Percentiles rank a stretch among this genome's conserved stretches.
Conservation (phyloP, 2,329 filamentous ascomycete genomes). For the Colletotrichum graminicola region DNA sequence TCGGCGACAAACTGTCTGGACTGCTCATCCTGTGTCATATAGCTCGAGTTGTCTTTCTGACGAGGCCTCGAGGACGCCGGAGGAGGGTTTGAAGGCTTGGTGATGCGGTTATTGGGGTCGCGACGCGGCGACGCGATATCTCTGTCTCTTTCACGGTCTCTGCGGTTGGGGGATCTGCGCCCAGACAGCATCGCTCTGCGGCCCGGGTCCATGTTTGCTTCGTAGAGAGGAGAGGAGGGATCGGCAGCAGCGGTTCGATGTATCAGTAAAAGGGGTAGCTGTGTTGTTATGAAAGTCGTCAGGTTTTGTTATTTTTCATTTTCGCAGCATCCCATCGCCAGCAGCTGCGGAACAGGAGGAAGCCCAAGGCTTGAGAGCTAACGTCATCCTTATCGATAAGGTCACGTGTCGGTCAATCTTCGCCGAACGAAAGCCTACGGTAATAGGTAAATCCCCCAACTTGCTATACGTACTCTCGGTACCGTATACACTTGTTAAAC, state of each 20-base stretch:
- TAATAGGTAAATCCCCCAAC: too few species aligned
- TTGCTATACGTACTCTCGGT: too few species aligned
- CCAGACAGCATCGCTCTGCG: slow-evolving; percentile 66
- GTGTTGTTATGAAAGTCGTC: slow-evolving; percentile 17
- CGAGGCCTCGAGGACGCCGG: slow-evolving; percentile 46
- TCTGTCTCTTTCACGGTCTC: slow-evolving; percentile 30
- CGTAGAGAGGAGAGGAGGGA: neutral
- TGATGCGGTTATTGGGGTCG: slow-evolving; percentile 68
- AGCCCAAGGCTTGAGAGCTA: neutral
- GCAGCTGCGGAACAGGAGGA: neutral
- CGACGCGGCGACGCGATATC: slow-evolving; percentile 65
- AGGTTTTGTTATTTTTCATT: neutral
- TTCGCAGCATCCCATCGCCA: neutral
- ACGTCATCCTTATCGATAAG: slow-evolving; percentile 31
- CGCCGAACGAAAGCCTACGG: too few species aligned
- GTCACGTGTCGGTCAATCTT: neutral
- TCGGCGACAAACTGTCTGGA: slow-evolving; percentile 88
- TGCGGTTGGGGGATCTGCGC: slow-evolving; percentile 55
- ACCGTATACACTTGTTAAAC: too few species aligned
- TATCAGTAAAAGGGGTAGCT: neutral
- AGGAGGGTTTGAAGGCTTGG: slow-evolving; percentile 60
- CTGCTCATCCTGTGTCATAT: slow-evolving; percentile 81
- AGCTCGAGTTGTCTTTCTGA: slow-evolving; percentile 52
- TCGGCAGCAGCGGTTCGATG: neutral
- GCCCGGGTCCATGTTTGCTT: slow-evolving; percentile 63